Percentiles rank a stretch among this genome's conserved stretches.
Conservation (phyloP, 345 rosid species). For the Barbarea vulgaris region DNA sequence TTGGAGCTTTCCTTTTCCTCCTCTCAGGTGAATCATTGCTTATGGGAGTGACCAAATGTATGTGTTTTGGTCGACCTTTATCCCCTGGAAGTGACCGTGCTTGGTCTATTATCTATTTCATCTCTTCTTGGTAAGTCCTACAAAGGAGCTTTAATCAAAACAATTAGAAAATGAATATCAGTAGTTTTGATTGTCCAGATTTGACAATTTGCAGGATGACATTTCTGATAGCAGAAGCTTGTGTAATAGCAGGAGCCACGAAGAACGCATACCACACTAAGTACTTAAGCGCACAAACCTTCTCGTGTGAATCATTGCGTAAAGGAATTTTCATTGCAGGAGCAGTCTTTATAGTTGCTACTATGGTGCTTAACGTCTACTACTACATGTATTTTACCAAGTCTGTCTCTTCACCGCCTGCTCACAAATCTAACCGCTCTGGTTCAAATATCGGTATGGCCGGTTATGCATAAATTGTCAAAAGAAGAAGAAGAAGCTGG, state of each 20-base stretch:
- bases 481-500: neutral
- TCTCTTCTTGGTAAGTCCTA: slow-evolving; percentile 70
- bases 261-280: slow-evolving; percentile 95
- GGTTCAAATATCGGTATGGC: slow-evolving; percentile 76
- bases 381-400: slow-evolving; percentile 85
- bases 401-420: slow-evolving; percentile 57
- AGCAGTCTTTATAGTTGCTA: slow-evolving; percentile 82
- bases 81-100: slow-evolving; percentile 83
- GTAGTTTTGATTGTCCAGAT: too few species aligned
- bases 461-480: slow-evolving; percentile 54
- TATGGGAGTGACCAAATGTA: slow-evolving; percentile 93
- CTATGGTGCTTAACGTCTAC: slow-evolving; percentile 89
- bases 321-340: slow-evolving; percentile 93
- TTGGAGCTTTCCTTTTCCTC: slow-evolving; percentile 90
- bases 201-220: slow-evolving; percentile 54
- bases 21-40: slow-evolving; percentile 82
- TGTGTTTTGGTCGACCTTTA: slow-evolving; percentile 94
- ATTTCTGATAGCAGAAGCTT: slow-evolving; percentile 89
- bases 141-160: too few species aligned
- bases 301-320: slow-evolving; percentile 80
- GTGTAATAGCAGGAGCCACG: slow-evolving; percentile 86
- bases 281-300: slow-evolving; percentile 74
- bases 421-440: slow-evolving; percentile 59
- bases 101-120: slow-evolving; percentile 91
- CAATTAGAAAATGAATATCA: neutral